Base-by-base conservation (phyloP, 352 stramenopile species). In the Phytopythium ostracodes region DNA sequence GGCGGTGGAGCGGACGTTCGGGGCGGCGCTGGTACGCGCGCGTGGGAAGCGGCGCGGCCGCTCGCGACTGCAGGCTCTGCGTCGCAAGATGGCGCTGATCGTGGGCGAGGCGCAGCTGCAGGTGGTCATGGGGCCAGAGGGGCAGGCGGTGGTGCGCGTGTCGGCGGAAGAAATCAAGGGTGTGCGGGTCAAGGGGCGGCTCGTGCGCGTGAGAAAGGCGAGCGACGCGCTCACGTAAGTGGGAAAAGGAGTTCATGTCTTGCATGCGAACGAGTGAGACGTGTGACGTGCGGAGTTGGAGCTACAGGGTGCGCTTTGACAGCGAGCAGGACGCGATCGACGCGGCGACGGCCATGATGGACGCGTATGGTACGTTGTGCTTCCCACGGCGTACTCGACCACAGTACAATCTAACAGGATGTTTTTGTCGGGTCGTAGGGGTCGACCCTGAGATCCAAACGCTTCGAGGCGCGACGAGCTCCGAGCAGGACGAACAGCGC, bases 241-340 rank as follows among this genome's bases (percentile, higher is more conserved):
- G 3, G 33, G 33, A 1, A 11, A 7, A n/a, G 15, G 36, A 42
- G 15, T 0, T 46, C 18, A 2, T 24, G 14, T 6, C 40, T 11
- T 12, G 42, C 18, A 49, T 11, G 11, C 42, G 42, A 14, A 5
- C n/a, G 20, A 25, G 8, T 1, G 18, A 22, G 42, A 49, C 20
- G 42, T 49, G 12, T 18, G n/a, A n/a, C n/a, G 38, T 33, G 29
- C 29, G 14, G n/a, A 6, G 0, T 25, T 53, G 46, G 18, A 20
- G n/a, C 4, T 22, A n/a, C n/a, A 54, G 47, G 11, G 25, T 54
- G 4, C 47, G 47, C 4, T 36, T 54, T n/a, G 47, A 35, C 25
- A 54, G 47, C 17, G 25, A n/a, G 25, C 47, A 54, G 47, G 47
- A 54, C 25, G 47, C 47, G 47, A 38, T 54, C 47, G 6, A 54